Conservation (phyloP, 495 filamentous ascomycete species). For the Bacidia rubella region DNA sequence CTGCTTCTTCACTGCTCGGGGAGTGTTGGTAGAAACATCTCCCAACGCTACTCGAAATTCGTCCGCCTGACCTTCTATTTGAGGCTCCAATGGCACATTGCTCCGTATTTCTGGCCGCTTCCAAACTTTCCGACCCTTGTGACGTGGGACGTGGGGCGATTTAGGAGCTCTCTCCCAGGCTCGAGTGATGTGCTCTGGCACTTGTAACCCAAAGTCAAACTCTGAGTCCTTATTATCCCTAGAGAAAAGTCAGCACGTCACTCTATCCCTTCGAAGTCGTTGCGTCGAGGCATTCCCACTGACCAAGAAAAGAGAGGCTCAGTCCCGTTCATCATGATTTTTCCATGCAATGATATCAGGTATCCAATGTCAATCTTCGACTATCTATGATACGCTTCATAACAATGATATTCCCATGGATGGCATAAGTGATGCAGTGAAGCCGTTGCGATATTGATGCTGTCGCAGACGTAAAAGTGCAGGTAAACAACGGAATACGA, state of each 20-base stretch:
- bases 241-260: neutral
- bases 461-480: neutral
- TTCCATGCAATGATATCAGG: too few species aligned
- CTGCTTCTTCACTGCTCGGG: conserved; percentile 35
- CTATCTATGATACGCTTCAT: too few species aligned
- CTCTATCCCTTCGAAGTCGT: too few species aligned
- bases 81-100: conserved; percentile 6
- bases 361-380: too few species aligned
- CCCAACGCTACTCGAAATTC: conserved; percentile 11
- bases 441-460: neutral
- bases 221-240: conserved; percentile 4
- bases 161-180: conserved; percentile 43
- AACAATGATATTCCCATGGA: too few species aligned
- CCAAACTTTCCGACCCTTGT: conserved; percentile 37
- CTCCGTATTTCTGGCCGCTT: conserved; percentile 30
- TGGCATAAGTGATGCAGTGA: neutral
- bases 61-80: conserved; percentile 6
- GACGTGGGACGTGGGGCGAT: conserved; percentile 32
- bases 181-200: conserved; percentile 29
- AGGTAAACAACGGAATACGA: neutral
- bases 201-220: conserved; percentile 25
- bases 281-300: neutral
- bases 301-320: neutral
- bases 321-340: neutral
- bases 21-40: conserved; percentile 19